Evolutionary conservation across 192 early-diverging fungal genomes (phyloP).

Genomic region (Coemansia asiatica): DNA sequence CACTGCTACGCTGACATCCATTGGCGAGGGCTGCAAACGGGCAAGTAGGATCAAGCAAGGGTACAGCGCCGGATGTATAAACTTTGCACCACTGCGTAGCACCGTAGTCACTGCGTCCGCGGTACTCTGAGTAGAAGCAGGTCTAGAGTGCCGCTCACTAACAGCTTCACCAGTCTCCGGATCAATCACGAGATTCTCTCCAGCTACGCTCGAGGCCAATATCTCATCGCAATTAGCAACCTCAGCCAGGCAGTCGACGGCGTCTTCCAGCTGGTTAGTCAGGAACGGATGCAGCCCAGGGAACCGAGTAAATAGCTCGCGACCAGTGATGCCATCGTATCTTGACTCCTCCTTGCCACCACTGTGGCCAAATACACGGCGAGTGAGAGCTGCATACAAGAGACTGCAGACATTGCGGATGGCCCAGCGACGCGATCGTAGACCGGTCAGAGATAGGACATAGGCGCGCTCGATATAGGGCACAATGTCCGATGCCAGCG

Average conservation of each 20-base stretch:
- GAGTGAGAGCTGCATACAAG: conserved; percentile 83
- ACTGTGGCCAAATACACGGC: conserved; percentile 83
- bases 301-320: conserved; percentile 89
- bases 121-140: neutral
- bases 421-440: conserved; percentile 81
- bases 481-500: conserved; percentile 70
- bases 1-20: conserved; percentile 29
- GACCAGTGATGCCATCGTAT: conserved; percentile 75
- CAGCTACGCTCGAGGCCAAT: neutral
- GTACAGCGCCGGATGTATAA: conserved; percentile 85
- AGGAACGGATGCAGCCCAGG: conserved; percentile 78
- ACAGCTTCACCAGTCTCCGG: neutral
- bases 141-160: neutral
- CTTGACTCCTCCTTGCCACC: conserved; percentile 71
- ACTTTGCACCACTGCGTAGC: conserved; percentile 42
- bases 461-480: conserved; percentile 77
- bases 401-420: conserved; percentile 93
- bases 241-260: conserved; percentile 60
- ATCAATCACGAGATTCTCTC: neutral
- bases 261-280: conserved; percentile 68
- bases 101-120: conserved; percentile 9
- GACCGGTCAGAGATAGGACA: conserved; percentile 74
- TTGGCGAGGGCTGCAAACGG: conserved; percentile 67
- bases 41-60: conserved; percentile 87
- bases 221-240: conserved; percentile 22